phyloP scores from a whole-genome alignment of 176 grass and related monocot genomes.

The Oryza meridionalis region DNA sequence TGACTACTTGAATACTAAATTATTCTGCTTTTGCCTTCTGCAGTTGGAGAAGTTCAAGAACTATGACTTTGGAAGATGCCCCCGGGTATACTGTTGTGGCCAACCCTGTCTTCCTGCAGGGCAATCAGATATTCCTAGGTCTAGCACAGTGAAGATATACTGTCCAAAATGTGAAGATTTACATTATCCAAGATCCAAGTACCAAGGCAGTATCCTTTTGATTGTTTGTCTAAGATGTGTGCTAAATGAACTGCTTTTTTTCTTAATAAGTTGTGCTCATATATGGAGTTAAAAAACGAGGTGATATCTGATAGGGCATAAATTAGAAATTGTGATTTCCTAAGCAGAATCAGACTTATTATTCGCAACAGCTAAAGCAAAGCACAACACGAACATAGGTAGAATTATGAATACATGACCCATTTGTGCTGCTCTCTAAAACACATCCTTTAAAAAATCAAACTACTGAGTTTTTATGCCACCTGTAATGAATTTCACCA shows the following conservation, averaged over 20 bases:
- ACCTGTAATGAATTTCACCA: not conserved
- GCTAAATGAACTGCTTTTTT: not conserved
- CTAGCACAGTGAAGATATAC: conserved; percentile 93
- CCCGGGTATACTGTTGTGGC: conserved; percentile 89
- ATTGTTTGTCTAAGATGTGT: not conserved
- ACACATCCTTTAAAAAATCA: not conserved
- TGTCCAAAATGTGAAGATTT: conserved; percentile 98
- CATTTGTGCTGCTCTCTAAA: conserved; percentile 6
- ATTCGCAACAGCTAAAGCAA: not conserved
- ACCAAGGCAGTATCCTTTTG: conserved; percentile 99
- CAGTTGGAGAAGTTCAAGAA: conserved; percentile 98
- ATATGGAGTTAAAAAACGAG: not conserved
- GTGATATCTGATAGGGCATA: not conserved
- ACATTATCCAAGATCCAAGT: conserved; percentile 92
- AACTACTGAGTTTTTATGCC: conserved; percentile 7
- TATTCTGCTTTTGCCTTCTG: conserved; percentile 28
- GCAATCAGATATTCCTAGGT: conserved; percentile 90
- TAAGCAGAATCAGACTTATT: not conserved
- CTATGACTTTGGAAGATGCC: conserved; percentile 97
- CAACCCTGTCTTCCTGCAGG: conserved; percentile 96
- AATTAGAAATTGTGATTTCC: not conserved
- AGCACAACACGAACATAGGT: not conserved
- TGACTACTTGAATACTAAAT: conserved; percentile 15
- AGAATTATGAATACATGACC: not conserved
- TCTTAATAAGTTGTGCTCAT: not conserved